These are phyloP conservation scores for Verbena officinalis DNA, from an alignment of 257 asterid species.

Conservation along the genomic window DNA sequence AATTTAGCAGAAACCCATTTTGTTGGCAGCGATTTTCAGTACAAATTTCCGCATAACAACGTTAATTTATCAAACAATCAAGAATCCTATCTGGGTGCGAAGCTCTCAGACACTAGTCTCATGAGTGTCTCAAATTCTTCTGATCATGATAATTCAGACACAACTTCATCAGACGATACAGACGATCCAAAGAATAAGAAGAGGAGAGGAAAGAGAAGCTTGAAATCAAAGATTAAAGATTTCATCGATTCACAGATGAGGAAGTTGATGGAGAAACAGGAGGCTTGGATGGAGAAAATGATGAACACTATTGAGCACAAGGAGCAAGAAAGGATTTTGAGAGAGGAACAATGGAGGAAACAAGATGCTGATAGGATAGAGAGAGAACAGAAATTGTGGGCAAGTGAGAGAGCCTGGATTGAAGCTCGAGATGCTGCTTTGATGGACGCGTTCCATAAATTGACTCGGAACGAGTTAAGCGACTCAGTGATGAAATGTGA, in stretches of 20 bases:
- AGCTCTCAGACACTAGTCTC: constrained; percentile 55
- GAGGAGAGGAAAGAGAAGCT: constrained; percentile 41
- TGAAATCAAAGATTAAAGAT: constrained; percentile 69
- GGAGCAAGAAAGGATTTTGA: constrained; percentile 62
- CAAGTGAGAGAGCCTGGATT: constrained; percentile 74
- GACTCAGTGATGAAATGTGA: neutral
- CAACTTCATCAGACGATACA: constrained; percentile 48
- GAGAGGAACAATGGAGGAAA: constrained; percentile 83
- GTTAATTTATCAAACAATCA: constrained; percentile 32
- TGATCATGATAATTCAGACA: constrained; percentile 29
- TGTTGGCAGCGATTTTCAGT: constrained; percentile 26
- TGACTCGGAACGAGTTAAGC: constrained; percentile 41
- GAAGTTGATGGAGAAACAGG: constrained; percentile 75
- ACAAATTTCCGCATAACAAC: constrained; percentile 30
- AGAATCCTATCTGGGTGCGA: constrained; percentile 40
- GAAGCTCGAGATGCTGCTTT: constrained; percentile 64
- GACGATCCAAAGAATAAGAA: constrained; percentile 41
- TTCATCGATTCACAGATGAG: constrained; percentile 67
- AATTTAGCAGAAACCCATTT: constrained; percentile 36
- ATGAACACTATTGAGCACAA: constrained; percentile 63
- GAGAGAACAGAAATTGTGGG: constrained; percentile 72
- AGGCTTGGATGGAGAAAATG: constrained; percentile 79
- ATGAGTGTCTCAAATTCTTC: constrained; percentile 62
- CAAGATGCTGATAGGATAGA: constrained; percentile 69
- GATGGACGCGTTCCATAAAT: constrained; percentile 55